Percentiles rank a stretch among this genome's conserved stretches.
Conservation (phyloP, 495 filamentous ascomycete species). For the Neurospora discreta region DNA sequence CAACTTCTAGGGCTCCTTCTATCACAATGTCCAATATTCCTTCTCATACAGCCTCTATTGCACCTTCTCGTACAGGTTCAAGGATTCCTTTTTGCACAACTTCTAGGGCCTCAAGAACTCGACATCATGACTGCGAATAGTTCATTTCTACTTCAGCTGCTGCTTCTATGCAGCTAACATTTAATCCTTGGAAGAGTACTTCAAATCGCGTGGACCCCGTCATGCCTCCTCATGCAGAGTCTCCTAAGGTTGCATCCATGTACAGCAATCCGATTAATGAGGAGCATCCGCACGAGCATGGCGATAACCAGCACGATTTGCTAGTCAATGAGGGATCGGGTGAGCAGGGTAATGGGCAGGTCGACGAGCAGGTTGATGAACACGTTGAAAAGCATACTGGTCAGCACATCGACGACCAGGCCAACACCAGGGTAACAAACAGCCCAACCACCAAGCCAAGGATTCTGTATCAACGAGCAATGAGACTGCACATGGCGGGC, state of each 20-base stretch:
- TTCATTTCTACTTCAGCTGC: not conserved
- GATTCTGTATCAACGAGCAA: not conserved
- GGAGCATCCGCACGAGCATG: not conserved
- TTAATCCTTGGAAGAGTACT: not conserved
- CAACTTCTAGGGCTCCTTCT: not conserved
- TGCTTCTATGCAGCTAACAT: not conserved
- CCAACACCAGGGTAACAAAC: not conserved
- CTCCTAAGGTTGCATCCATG: not conserved
- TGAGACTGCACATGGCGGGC: not conserved
- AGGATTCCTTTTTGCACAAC: not conserved
- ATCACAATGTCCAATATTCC: not conserved
- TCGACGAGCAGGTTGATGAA: not conserved
- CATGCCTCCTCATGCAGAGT: not conserved
- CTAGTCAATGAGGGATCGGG: not conserved
- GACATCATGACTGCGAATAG: not conserved
- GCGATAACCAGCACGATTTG: not conserved
- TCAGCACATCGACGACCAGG: not conserved
- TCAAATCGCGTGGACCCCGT: not conserved
- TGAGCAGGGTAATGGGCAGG: not conserved
- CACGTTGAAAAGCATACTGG: not conserved
- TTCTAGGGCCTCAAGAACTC: not conserved
- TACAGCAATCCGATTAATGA: not conserved
- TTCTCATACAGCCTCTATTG: not conserved
- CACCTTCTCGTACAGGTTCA: not conserved
- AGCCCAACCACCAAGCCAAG: not conserved